Conservation (phyloP, 2,329 filamentous ascomycete species). For the Trichoderma lentiforme region DNA sequence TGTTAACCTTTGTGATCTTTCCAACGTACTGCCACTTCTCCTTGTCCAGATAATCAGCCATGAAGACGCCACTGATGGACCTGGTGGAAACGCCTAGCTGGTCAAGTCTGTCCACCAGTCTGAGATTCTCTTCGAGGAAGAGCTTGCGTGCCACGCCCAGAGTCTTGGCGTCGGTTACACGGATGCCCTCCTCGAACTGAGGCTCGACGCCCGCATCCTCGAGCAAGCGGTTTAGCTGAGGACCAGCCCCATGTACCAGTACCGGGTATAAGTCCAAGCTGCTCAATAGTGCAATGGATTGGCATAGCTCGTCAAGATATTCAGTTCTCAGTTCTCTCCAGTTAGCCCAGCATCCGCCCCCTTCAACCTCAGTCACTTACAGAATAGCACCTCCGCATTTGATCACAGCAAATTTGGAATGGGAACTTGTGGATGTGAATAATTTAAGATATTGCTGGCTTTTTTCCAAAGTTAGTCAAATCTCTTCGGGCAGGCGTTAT, state of each 20-base stretch:
- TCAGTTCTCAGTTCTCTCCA: constrained; percentile 43
- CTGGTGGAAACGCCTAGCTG: constrained; percentile 84
- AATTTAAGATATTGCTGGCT: constrained; percentile 94
- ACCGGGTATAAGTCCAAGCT: too few species aligned
- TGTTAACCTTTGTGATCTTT: constrained; percentile 91
- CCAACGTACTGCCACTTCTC: constrained; percentile 95
- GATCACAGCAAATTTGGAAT: constrained; percentile 83
- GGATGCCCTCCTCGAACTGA: constrained; percentile 92
- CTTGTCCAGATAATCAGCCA: constrained; percentile 92
- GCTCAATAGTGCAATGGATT: too few species aligned
- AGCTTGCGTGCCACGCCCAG: constrained; percentile 85
- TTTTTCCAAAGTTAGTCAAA: not conserved
- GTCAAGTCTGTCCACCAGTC: constrained; percentile 85
- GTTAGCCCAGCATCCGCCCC: not conserved
- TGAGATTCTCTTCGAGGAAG: constrained; percentile 93
- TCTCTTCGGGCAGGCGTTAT: not conserved
- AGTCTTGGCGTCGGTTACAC: constrained; percentile 94
- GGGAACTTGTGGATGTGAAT: constrained; percentile 48
- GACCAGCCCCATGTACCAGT: constrained; percentile 91
- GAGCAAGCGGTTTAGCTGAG: constrained; percentile 88
- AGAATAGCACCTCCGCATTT: constrained; percentile 97
- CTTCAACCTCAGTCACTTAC: constrained; percentile 2
- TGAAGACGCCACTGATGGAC: constrained; percentile 87
- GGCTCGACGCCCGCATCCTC: constrained; percentile 90
- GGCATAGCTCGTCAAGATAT: constrained; percentile 74